Conservation (phyloP, 768 basidiomycete genomes). For the Coprinellus aureogranulatus region DNA sequence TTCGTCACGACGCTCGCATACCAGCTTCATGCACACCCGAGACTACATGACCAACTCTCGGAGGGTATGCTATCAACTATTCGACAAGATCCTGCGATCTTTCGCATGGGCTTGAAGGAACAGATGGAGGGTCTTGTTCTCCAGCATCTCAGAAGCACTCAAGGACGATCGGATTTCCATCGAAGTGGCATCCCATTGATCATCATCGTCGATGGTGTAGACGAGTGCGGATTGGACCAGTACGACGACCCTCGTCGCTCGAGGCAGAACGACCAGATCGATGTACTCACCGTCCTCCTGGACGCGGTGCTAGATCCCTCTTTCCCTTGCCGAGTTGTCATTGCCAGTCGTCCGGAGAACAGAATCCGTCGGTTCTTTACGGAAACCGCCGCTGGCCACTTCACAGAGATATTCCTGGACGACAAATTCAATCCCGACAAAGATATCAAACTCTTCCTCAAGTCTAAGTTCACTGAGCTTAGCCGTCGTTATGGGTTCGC, state of each 20-base stretch:
- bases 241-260: not conserved
- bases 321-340: constrained; percentile 1
- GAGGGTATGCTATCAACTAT: not conserved
- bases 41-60: not conserved
- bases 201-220: constrained; percentile 7
- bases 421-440: not conserved
- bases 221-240: not conserved
- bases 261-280: not conserved
- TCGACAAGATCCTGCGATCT: not conserved
- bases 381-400: not conserved
- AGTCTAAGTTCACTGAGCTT: not conserved
- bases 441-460: not conserved
- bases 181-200: not conserved
- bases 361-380: not conserved
- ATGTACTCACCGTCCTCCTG: not conserved
- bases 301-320: not conserved
- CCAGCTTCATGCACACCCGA: not conserved
- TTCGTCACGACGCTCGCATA: not conserved
- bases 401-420: not conserved
- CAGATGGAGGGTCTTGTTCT: not conserved
- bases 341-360: constrained; percentile 5
- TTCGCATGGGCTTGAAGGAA: not conserved
- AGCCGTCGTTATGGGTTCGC: not conserved
- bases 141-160: not conserved
- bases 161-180: not conserved